Percentiles rank a stretch among this genome's conserved stretches.
phyloP scores from a whole-genome alignment of 108 stramenopile genomes.

The Stephanodiscus triporus region DNA sequence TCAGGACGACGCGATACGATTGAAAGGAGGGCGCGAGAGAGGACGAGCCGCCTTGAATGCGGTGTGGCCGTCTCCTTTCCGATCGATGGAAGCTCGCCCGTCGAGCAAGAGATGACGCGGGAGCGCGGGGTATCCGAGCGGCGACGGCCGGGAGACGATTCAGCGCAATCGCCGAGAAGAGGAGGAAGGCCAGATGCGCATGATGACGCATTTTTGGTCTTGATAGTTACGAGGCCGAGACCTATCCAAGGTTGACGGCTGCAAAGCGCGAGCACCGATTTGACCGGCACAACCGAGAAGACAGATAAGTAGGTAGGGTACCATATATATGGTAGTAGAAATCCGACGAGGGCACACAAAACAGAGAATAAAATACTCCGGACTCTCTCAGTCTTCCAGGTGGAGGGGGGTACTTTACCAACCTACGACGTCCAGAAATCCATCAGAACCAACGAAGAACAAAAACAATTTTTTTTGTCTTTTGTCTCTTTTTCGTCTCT shows the following conservation, averaged over 20 bases:
- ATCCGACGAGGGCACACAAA: no score
- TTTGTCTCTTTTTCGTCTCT: not conserved
- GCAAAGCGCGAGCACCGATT: no score
- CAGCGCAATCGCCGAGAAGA: conserved; percentile 2
- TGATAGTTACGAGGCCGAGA: not conserved
- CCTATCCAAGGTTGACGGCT: not conserved
- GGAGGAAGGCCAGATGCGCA: not conserved
- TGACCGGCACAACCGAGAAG: no score
- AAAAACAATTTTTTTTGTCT: no score
- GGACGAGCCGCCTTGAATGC: not conserved
- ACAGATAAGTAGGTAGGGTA: no score
- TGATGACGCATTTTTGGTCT: not conserved
- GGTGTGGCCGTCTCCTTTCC: not conserved
- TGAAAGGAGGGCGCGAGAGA: not conserved
- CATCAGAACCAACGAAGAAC: no score
- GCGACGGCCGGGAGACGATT: not conserved
- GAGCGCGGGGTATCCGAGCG: not conserved
- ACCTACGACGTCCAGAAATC: no score
- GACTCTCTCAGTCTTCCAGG: no score
- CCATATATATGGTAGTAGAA: no score
- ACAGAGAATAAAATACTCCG: no score
- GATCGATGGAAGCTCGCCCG: not conserved
- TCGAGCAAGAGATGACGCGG: not conserved
- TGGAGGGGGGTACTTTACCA: no score
- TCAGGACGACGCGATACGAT: conserved; percentile 1